These are phyloP conservation scores for Beauveria rudraprayagi DNA, from an alignment of 2,329 filamentous ascomycete genomes.

Conservation along the genomic window DNA sequence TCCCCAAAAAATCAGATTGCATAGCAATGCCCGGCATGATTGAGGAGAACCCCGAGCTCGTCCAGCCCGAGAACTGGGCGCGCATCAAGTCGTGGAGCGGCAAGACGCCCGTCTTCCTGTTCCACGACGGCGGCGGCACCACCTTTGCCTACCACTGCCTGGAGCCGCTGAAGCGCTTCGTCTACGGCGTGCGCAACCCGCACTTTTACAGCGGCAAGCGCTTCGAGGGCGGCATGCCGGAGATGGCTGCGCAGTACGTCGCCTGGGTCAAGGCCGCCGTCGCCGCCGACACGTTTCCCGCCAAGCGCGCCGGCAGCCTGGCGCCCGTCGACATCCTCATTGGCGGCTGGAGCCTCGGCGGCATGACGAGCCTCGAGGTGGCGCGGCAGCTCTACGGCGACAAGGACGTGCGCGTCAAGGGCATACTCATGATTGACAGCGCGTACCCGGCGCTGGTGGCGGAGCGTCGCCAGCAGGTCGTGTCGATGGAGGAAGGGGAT, in stretches of 20 bases:
- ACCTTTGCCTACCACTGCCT: slow-evolving; percentile 50
- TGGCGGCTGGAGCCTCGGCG: slow-evolving; percentile 50
- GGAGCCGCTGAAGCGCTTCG: slow-evolving; percentile 36
- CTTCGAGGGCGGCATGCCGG: slow-evolving; percentile 44
- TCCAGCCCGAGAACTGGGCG: slow-evolving; percentile 27
- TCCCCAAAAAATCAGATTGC: too few relatives aligned
- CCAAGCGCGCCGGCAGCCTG: slow-evolving; percentile 15
- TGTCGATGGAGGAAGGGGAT: background rate
- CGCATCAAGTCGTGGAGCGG: slow-evolving; percentile 15
- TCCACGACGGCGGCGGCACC: slow-evolving; percentile 56
- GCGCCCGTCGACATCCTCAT: slow-evolving; percentile 34
- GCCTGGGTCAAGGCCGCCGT: slow-evolving; percentile 34
- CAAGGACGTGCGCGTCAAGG: slow-evolving; percentile 31
- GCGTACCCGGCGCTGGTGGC: slow-evolving; percentile 27
- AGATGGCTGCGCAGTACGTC: slow-evolving; percentile 47
- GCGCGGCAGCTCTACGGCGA: slow-evolving; percentile 34
- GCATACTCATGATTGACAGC: slow-evolving; percentile 47
- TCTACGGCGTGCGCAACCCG: slow-evolving; percentile 50
- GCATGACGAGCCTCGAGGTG: slow-evolving; percentile 43
- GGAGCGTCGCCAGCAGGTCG: slow-evolving; percentile 13
- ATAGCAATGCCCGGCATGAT: slow-evolving; percentile 14
- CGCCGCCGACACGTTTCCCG: slow-evolving; percentile 21
- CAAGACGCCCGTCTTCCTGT: slow-evolving; percentile 42
- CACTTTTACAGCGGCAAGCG: slow-evolving; percentile 36
- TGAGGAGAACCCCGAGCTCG: slow-evolving; percentile 23